These are phyloP conservation scores for Rehmannia glutinosa DNA, from an alignment of 257 asterid species.

Conservation along the genomic window DNA sequence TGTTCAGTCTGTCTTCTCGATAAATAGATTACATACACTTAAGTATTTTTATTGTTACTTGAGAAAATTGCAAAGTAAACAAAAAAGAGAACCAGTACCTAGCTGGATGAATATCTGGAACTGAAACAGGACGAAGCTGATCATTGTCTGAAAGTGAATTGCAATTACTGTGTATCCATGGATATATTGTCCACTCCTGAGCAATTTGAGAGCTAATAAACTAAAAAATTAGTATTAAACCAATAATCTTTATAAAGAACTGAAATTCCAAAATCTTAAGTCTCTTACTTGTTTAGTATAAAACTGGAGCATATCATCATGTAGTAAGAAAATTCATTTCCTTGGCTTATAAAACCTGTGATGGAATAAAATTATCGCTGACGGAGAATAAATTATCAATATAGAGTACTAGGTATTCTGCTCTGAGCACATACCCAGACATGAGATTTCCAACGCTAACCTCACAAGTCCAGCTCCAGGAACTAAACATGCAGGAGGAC, in stretches of 20 bases:
- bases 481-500: conserved; percentile 90
- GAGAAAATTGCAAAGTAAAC: neutral
- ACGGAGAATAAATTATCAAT: neutral
- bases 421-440: conserved; percentile 55
- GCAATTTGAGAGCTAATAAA: conserved; percentile 50
- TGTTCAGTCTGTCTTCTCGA: neutral
- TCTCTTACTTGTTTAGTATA: conserved; percentile 80
- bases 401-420: neutral
- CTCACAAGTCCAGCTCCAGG: conserved; percentile 99
- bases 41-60: neutral
- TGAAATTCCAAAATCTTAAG: conserved; percentile 7
- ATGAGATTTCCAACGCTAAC: conserved; percentile 90
- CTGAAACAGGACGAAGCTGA: conserved; percentile 82
- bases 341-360: conserved; percentile 92
- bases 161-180: conserved; percentile 97
- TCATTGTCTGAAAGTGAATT: conserved; percentile 83
- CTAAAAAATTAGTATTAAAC: conserved; percentile 17
- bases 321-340: conserved; percentile 97
- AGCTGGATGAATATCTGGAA: conserved; percentile 97
- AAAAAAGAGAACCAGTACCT: conserved; percentile 44
- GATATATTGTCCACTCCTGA: conserved; percentile 93
- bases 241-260: conserved; percentile 17
- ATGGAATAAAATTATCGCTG: conserved; percentile 15
- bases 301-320: conserved; percentile 99
- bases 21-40: neutral